Evolutionary conservation across 805 yeast species (phyloP), one percentile per base, ranked within the genome.

Genomic region (Pichia membranifaciens): DNA sequence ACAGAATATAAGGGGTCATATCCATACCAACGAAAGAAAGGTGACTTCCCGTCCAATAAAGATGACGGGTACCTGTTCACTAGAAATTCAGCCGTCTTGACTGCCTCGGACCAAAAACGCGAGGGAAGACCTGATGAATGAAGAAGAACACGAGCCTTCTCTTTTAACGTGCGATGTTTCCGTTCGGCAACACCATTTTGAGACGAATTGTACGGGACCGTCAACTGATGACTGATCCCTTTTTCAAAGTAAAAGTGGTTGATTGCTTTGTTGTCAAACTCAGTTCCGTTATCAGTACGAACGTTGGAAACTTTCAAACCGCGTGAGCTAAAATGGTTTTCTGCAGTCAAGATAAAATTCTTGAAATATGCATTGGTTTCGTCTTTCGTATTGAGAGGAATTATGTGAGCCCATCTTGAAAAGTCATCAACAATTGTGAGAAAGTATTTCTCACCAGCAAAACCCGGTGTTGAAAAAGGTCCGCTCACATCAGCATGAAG

Each of bases 141-240:
- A 10, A 45, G 28, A 5, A 45, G 18, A 2, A 25, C 16, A 4
- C 40, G 8, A 17, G 25, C 29, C 33, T 34, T 33, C 29, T 23
- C 49, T 45, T 41, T 40, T n/a, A 40, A 17, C 5, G 43, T 28
- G 37, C 50, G 40, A 23, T 48, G 49, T 40, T 38, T 51, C 3
- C 50, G 15, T 42, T 45, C 48, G 23, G 49, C 49, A 32, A 48
- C 48, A 17, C 50, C 48, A 45, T 51, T 51, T 29, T 51, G 54
- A 20, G 37, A 41, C 8, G 47, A 41, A 23, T 34, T 40, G 17
- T 45, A 36, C 2, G 51, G 41, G 15, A 45, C 48, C 17, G 51
- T 51, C 2, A 31, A 21, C 35, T 50, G 51, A 23, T 44, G 43
- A 15, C 41, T 25, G 25, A 45, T 40, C 3, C 40, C 36, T 18